Evolutionary conservation across 140 eudicot genomes (phyloP), one percentile per base, ranked within the genome.

Genomic region (Flaveria floridana): DNA sequence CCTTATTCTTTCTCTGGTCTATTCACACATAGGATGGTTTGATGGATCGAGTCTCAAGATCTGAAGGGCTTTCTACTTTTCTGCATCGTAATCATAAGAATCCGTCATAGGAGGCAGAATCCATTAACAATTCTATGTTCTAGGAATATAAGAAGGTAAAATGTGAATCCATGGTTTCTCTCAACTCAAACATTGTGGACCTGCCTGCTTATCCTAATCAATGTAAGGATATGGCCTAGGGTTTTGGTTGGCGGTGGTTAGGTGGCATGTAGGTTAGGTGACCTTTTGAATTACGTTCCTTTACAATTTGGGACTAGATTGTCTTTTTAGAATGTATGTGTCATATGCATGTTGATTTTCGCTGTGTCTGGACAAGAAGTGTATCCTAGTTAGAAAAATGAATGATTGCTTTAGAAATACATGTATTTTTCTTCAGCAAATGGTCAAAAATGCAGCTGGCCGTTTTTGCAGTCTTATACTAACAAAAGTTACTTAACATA

Each of bases 401-500:
- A 42, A 69, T 58, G 59, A 68, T 68, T 68, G 39, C 14, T 26
- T 11, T 68, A 46, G 18, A 75, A 65, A 26, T 67, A 69, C 26
- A 37, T 55, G 61, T 57, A 68, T 1, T 25, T 68, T 55, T 34
- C 39, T 42, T 76, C 30, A 16, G 50, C 48, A 19, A 37, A 52
- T 55, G 46, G 73, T 76, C 23, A 76, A 39, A 67, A 77, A 30
- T 69, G 63, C 41, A 7, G 58, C 23, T 65, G 37, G 34, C 15
- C 47, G 3, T 68, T 47, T 57, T 50, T 74, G 44, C 23, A 68
- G 53, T 72, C 48, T 71, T 78, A 28, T 56, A 47, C 73, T 78
- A 78, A 73, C 74, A 23, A 26, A 71, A 50, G 8, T 75, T 76
- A 34, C 63, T 75, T 51, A 57, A 61, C 58, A 63, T 74, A 68